phyloP scores from a whole-genome alignment of 257 asterid species.

The Scutellaria minor region DNA sequence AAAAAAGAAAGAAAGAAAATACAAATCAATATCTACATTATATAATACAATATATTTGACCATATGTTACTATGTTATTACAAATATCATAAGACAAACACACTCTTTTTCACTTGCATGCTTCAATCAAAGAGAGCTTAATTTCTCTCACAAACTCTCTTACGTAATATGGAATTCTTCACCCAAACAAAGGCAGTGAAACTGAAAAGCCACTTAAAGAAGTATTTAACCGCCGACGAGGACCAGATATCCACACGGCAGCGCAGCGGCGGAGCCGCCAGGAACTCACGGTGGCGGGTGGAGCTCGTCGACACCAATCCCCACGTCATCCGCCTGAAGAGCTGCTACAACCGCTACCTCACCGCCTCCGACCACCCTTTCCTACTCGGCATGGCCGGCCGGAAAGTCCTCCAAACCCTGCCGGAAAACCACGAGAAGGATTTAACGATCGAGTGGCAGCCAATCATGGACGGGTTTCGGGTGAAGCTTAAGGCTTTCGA shows the following conservation, averaged over 20 bases:
- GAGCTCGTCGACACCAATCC: constrained; percentile 64
- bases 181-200: constrained; percentile 60
- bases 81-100: too few species aligned
- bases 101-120: too few species aligned
- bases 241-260: constrained; percentile 72
- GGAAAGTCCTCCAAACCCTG: constrained; percentile 57
- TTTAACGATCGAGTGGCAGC: constrained; percentile 68
- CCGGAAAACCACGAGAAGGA: constrained; percentile 48
- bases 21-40: too few species aligned
- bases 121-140: too few species aligned
- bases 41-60: too few species aligned
- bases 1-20: too few species aligned
- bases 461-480: constrained; percentile 82
- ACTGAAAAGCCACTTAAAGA: constrained; percentile 71
- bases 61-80: too few species aligned
- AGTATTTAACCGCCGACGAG: constrained; percentile 80
- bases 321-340: constrained; percentile 66
- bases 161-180: constrained; percentile 65
- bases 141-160: not conserved
- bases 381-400: constrained; percentile 83
- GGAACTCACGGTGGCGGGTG: constrained; percentile 78
- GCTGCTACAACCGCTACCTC: constrained; percentile 70
- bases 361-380: constrained; percentile 64
- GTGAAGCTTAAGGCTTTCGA: constrained; percentile 59
- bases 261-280: constrained; percentile 63